Evolutionary conservation across 2,329 filamentous ascomycete genomes (phyloP).

Genomic region (Colletotrichum salicis): DNA sequence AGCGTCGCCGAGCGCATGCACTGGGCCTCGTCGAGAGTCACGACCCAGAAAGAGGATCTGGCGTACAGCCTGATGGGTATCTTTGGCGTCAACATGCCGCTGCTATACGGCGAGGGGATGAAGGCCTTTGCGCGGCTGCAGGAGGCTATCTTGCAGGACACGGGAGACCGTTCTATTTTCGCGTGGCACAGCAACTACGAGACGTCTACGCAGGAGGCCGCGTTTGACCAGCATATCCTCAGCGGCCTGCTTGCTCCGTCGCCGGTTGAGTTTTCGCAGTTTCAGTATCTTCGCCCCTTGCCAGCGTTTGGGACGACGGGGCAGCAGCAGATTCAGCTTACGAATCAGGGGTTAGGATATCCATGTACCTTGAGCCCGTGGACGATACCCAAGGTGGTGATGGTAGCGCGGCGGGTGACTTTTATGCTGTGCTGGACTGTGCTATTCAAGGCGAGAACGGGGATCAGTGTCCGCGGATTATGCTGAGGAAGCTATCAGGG

Average conservation of each 20-base stretch:
- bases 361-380: background rate
- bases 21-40: slow-evolving; percentile 41
- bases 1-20: slow-evolving; percentile 42
- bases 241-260: background rate
- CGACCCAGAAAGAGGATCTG: slow-evolving; percentile 38
- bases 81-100: slow-evolving; percentile 42
- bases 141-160: slow-evolving; percentile 40
- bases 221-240: background rate
- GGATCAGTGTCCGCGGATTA: background rate
- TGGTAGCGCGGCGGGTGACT: background rate
- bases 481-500: background rate
- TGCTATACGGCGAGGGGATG: slow-evolving; percentile 42
- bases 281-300: background rate
- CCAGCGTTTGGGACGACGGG: slow-evolving; percentile 4
- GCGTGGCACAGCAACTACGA: slow-evolving; percentile 10
- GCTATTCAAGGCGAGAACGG: background rate
- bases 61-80: slow-evolving; percentile 43
- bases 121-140: slow-evolving; percentile 39
- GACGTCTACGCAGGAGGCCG: background rate
- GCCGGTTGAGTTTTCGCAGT: background rate
- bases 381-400: background rate
- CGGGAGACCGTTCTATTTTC: slow-evolving; percentile 9
- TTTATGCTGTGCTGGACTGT: slow-evolving; percentile 1
- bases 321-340: slow-evolving; percentile 4
- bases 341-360: background rate